Conservation (phyloP, 2,329 filamentous ascomycete genomes). For the Mycosphaerella sp. region DNA sequence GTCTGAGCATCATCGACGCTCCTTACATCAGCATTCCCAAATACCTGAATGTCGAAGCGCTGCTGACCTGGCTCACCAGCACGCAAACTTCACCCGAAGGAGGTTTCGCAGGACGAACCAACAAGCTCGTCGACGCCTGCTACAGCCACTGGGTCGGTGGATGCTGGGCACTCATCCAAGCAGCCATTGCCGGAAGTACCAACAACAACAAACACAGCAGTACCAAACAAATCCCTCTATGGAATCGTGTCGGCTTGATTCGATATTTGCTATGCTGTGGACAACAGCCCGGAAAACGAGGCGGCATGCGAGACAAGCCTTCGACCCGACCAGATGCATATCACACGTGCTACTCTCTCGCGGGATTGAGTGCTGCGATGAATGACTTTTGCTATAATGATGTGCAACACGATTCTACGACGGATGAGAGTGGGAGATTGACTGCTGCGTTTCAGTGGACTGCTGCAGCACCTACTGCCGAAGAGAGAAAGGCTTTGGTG, state of each 20-base stretch:
- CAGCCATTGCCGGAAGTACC: slow-evolving; percentile 54
- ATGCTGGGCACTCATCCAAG: slow-evolving; percentile 88
- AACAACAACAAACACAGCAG: slow-evolving; percentile 28
- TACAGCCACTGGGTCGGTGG: slow-evolving; percentile 98
- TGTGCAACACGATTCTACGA: slow-evolving; percentile 12
- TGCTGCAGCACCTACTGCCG: slow-evolving; percentile 41
- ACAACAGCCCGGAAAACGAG: slow-evolving; percentile 61
- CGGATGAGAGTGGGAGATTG: slow-evolving; percentile 25
- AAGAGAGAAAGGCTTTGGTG: slow-evolving; percentile 49
- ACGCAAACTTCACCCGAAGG: slow-evolving; percentile 88
- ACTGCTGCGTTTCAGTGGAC: slow-evolving; percentile 42
- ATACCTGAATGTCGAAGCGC: slow-evolving; percentile 68
- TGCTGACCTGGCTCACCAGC: slow-evolving; percentile 82
- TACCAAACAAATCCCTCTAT: slow-evolving; percentile 44
- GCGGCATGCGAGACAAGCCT: slow-evolving; percentile 89
- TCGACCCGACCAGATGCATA: slow-evolving; percentile 85
- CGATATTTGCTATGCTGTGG: slow-evolving; percentile 87
- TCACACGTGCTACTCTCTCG: slow-evolving; percentile 86
- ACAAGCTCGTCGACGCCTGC: slow-evolving; percentile 96
- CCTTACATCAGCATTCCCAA: slow-evolving; percentile 67
- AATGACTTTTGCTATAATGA: slow-evolving; percentile 51
- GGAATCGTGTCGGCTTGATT: slow-evolving; percentile 76
- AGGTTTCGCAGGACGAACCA: slow-evolving; percentile 87
- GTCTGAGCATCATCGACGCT: slow-evolving; percentile 75
- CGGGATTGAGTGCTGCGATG: slow-evolving; percentile 76